phyloP scores from a whole-genome alignment of 2,329 filamentous ascomycete genomes.

The Monosporascus sp. region DNA sequence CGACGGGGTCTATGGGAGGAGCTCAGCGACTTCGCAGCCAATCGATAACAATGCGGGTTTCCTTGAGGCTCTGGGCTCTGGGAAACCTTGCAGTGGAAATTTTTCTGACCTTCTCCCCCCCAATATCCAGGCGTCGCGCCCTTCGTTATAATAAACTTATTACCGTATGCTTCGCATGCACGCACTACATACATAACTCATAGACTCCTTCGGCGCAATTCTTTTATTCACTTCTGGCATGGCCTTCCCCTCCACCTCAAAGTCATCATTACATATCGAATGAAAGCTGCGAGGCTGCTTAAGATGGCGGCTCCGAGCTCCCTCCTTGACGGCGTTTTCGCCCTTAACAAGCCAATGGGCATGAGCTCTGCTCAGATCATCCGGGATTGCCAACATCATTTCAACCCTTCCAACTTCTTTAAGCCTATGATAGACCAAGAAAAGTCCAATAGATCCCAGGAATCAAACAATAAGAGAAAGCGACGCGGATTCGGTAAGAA shows the following conservation, averaged over 20 bases:
- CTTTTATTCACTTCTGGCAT: conserved; percentile 2
- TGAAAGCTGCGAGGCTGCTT: conserved; percentile 25
- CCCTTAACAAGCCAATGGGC: conserved; percentile 86
- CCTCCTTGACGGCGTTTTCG: conserved; percentile 53
- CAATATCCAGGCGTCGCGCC: too few species aligned
- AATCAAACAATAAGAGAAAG: conserved; percentile 53
- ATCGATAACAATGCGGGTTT: too few species aligned
- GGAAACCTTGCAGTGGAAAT: too few species aligned
- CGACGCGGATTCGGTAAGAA: conserved; percentile 53
- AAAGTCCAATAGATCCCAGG: conserved; percentile 46
- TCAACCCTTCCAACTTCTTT: conserved; percentile 78
- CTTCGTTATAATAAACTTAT: too few species aligned
- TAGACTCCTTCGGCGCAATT: too few species aligned
- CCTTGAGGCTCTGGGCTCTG: too few species aligned
- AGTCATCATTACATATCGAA: conserved; percentile 13
- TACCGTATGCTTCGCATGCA: too few species aligned
- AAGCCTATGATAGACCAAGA: conserved; percentile 68
- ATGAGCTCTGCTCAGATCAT: conserved; percentile 87
- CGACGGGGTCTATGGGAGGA: too few species aligned
- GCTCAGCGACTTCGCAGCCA: too few species aligned
- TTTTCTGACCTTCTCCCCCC: too few species aligned
- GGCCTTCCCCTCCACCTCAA: conserved; percentile 2
- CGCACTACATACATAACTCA: too few species aligned
- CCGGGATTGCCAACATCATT: conserved; percentile 77
- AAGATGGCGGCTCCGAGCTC: conserved; percentile 48